A percentile compares a stretch with the other conserved stretches of the same genome.
These are phyloP conservation scores for Mucor saturninus DNA, from an alignment of 371 early-diverging fungal genomes.

Conservation along the genomic window DNA sequence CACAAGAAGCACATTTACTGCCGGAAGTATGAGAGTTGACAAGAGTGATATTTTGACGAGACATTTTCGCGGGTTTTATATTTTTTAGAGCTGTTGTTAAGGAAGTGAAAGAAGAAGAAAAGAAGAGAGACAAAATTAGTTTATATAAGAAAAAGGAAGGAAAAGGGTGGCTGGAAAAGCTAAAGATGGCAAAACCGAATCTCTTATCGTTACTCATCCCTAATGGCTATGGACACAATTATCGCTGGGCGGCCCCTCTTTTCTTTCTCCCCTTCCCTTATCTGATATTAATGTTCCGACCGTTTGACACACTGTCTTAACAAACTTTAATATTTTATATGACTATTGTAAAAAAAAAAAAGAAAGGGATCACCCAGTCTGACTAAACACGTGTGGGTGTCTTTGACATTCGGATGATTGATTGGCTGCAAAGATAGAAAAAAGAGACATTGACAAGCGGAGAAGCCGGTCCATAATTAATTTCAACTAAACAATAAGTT, in stretches of 20 bases:
- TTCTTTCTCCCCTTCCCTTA: background rate
- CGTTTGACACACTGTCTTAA: background rate
- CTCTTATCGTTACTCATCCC: background rate
- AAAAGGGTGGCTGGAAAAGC: background rate
- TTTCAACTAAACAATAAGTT: no score
- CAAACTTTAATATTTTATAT: background rate
- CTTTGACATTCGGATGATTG: no score
- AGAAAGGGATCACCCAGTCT: no score
- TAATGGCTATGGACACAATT: background rate
- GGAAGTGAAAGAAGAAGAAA: background rate
- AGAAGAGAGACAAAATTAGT: background rate
- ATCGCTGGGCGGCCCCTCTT: background rate
- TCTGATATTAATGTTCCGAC: background rate
- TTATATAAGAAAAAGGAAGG: background rate
- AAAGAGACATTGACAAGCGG: no score
- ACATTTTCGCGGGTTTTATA: slow-evolving; percentile 2
- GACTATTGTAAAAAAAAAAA: no score
- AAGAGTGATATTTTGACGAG: background rate
- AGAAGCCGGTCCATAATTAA: no score
- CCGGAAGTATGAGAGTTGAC: slow-evolving; percentile 11
- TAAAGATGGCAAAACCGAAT: slow-evolving; percentile 2
- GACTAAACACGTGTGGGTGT: no score
- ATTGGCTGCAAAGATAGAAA: no score
- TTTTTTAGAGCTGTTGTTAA: background rate
- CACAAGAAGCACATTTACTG: slow-evolving; percentile 35